Evolutionary conservation across 192 early-diverging fungal species (phyloP), one percentile per base, ranked within the genome.

Genomic region (Coemansia sp.): DNA sequence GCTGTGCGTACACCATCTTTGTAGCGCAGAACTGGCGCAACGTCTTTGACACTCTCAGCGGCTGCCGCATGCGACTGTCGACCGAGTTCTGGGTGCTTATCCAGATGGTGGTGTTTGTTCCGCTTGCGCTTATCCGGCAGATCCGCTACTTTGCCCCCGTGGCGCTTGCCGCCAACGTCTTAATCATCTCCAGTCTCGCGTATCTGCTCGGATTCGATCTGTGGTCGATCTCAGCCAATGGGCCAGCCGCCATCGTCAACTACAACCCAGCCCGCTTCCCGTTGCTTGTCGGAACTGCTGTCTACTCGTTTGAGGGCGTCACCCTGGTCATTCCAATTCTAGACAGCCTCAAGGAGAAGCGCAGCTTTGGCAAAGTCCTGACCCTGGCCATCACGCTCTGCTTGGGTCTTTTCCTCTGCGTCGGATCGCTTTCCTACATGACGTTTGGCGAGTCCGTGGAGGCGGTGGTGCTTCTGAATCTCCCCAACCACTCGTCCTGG

Each of bases 221-320:
- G 60, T 75, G 72, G 75, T 65, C 72, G 8, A 83, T 83, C 16
- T 14, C 74, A 5, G 42, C 61, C 5, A 84, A 81, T 42, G 85
- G 85, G 2, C 75, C 96, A 7, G 76, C 88, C 39, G 89, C 86
- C 19, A 59, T 83, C 39, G 95, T 92, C 22, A 70, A 90, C 60
- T 89, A 95, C 77, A 98, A 98, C 76, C 69, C 84, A 19, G 81
- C 86, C 32, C 85, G 88, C 17, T 96, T 96, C 66, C 87, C 94
- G 14, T 70, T 97, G 53, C 95, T 97, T 62, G 90, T 99, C 48
- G 97, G 97, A 42, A 99, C 97, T 17, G 97, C 97, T 61, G 93
- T 97, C 53, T 96, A 90, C 85, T 88, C 91, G 14, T 98, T 92
- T 68, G 93, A 94, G 79, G 92, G 94, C 57, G 90, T 98, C 61